Base-by-base conservation (phyloP, 2,329 filamentous ascomycete genomes). In the Zopfia rhizophila region DNA sequence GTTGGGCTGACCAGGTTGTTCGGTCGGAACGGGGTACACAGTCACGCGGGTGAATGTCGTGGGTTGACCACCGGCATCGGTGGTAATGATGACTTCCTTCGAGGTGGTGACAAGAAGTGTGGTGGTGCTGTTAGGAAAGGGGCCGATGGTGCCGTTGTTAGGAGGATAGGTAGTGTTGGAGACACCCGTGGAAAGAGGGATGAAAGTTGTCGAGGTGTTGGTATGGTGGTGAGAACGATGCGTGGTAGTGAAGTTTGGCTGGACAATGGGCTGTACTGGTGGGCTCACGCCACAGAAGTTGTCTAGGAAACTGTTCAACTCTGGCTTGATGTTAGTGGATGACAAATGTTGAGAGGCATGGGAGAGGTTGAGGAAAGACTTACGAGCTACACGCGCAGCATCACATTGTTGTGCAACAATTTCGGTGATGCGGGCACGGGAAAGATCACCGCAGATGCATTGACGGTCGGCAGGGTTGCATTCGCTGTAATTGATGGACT, bases 381-480 rank as follows among this genome's bases (percentile, higher is more conserved):
- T 47, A 58, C 55, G 23, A 14, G 13, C 10, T 3, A 41, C 3
- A 12, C 54, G 44, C 5, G 16, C 21, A 12, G 5, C 6, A 16
- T 24, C 32, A 42, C 55, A 56, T 7, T 11, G n/a, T 2, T 4
- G 16, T 12, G 13, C 29, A 4, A 56, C 30, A 3, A 19, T 12
- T 4, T 32, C 36, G 23, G 24, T 17, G 25, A 48, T 39, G 17
- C 24, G 23, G 22, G 56, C 42, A 13, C 24, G 38, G 25, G 43
- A 29, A 39, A 63, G 47, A 43, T 55, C 45, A 3, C 36, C n/a
- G 45, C 61, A 62, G 27, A 64, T 55, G 51, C 59, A 64, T 25
- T 40, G 37, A 47, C 57, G 56, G 42, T 59, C 44, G 17, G 33
- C 42, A 3, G 51, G 50, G 35, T 48, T 57, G 53, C 54, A 61